Percentiles rank a stretch among this genome's conserved stretches.
These are phyloP conservation scores for Lachancea cidri DNA, from an alignment of 805 yeast genomes.

Conservation along the genomic window DNA sequence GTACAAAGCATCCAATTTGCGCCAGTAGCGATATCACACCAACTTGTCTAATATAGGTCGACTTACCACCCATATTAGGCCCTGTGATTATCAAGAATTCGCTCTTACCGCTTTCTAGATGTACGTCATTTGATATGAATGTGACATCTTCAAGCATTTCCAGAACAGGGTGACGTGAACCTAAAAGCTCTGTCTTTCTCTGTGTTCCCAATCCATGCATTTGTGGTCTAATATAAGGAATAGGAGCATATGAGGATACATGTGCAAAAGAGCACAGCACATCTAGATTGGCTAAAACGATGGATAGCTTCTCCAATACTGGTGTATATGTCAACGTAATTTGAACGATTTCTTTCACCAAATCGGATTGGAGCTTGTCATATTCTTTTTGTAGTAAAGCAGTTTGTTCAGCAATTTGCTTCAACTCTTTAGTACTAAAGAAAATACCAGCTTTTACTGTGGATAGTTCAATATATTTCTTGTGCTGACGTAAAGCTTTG, in stretches of 20 bases:
- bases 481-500: constrained; percentile 55
- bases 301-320: constrained; percentile 63
- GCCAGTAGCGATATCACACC: constrained; percentile 85
- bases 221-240: constrained; percentile 70
- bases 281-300: constrained; percentile 68
- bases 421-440: constrained; percentile 70
- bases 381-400: constrained; percentile 59
- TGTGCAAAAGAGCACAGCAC: constrained; percentile 84
- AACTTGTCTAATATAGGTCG: constrained; percentile 84
- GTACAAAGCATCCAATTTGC: constrained; percentile 87
- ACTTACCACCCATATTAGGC: constrained; percentile 97
- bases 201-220: constrained; percentile 48
- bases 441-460: constrained; percentile 95
- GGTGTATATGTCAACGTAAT: constrained; percentile 80
- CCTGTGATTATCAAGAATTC: constrained; percentile 88
- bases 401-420: constrained; percentile 54
- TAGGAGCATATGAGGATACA: constrained; percentile 75
- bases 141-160: constrained; percentile 86
- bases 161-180: constrained; percentile 92
- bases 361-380: constrained; percentile 64
- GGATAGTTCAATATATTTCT: constrained; percentile 68
- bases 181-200: constrained; percentile 51
- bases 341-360: constrained; percentile 76
- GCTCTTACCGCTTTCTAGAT: constrained; percentile 46
- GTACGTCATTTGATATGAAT: constrained; percentile 91